Evolutionary conservation across 139 green algal species (phyloP).

Genomic region (Edaphochlamys debaryana): DNA sequence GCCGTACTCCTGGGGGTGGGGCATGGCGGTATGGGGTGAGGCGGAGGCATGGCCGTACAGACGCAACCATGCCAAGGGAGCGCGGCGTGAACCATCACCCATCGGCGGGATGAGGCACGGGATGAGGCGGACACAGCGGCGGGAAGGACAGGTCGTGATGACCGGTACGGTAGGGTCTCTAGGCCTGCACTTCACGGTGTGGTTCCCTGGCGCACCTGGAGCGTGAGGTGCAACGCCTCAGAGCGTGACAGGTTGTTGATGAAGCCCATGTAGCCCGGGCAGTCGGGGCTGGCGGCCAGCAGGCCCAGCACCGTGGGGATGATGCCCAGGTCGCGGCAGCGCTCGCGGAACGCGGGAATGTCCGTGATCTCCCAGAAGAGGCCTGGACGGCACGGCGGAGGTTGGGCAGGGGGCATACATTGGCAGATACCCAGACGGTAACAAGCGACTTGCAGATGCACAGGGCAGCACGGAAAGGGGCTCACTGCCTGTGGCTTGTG

Average conservation of each 20-base stretch:
- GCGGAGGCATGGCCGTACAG: no score
- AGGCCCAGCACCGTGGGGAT: not conserved
- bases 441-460: no score
- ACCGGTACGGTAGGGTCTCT: no score
- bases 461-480: no score
- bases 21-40: not conserved
- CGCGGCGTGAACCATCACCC: no score
- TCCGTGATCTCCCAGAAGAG: not conserved
- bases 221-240: slow-evolving; percentile 9
- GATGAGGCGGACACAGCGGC: no score
- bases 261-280: not conserved
- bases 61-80: no score
- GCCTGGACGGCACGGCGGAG: not conserved
- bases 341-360: not conserved
- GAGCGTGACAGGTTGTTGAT: slow-evolving; percentile 14
- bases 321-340: slow-evolving; percentile 4
- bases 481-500: not conserved
- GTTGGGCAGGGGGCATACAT: not conserved
- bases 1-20: not conserved
- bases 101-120: no score
- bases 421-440: no score
- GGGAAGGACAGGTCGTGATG: no score
- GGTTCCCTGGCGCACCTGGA: not conserved
- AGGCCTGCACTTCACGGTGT: no score
- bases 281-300: not conserved